Base-by-base conservation (phyloP, 2,329 filamentous ascomycete species). In the Diaporthe velutina region DNA sequence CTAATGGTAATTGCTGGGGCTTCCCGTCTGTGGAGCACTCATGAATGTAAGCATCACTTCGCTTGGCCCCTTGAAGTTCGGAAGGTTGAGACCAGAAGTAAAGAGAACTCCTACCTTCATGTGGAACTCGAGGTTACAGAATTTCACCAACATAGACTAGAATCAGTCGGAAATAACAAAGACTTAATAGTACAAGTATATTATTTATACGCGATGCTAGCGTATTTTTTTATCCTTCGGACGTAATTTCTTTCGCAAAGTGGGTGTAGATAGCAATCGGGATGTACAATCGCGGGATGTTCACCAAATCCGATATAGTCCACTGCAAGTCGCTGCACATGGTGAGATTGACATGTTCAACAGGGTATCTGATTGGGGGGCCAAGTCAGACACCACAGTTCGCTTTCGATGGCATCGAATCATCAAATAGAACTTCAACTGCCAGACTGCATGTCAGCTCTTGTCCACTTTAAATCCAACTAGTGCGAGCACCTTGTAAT, bases 391-490 rank as follows among this genome's bases (percentile, higher is more conserved):
- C 13, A 25, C 12, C 42, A 25, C 42, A 10, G 9, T 25, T 28
- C 35, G 42, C 61, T 50, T 22, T 35, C 12, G 30, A 35, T 28
- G 25, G 28, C 19, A 30, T 6, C 42, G 12, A 66, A 50, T 66
- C 19, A 19, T 42, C 5, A 28, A 6, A n/a, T 22, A 17, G 42
- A 64, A 30, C 17, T 64, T 4, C 8, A 10, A 8, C 55, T 58
- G 38, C 25, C 38, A 28, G n/a, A 15, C 58, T 45, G 58, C 58
- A 64, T 64, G 58, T 64, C 58, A 64, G 58, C 58, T 45, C 25
- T 64, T 22, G 15, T 64, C 38, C 58, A 64, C 25, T 64, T 30
- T 64, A 64, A 30, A 64, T 42, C 17, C 25, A 22, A 15, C 25
- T 30, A 45, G 9, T 45, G 15, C 25, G 19, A 10, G 28, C 38